A percentile compares a stretch with the other conserved stretches of the same genome.
These are phyloP conservation scores for Elasticomyces elasticus DNA, from an alignment of 495 filamentous ascomycete genomes.

Conservation along the genomic window DNA sequence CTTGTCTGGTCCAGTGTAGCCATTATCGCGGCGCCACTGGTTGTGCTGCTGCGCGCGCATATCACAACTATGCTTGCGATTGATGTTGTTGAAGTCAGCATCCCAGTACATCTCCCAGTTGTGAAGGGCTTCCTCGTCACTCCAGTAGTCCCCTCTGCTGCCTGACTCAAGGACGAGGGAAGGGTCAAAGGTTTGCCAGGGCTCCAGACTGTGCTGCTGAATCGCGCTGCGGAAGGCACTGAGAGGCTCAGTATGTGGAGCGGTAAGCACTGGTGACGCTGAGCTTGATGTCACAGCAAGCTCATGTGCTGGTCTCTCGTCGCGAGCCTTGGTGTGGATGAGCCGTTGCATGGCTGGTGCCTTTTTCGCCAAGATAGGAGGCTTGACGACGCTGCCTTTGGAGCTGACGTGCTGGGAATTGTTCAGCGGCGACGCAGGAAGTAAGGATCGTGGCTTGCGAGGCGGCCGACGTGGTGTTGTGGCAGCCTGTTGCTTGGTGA, in stretches of 20 bases:
- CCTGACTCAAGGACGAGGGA: too few species aligned
- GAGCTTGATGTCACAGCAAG: not conserved
- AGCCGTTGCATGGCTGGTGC: not conserved
- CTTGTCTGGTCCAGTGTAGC: not conserved
- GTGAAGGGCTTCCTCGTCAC: not conserved
- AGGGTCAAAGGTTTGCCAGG: too few species aligned
- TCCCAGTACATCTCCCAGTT: not conserved
- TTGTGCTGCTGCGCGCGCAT: not conserved
- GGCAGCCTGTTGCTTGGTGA: not conserved
- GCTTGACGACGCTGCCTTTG: not conserved
- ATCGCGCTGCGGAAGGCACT: too few species aligned
- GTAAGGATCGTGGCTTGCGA: not conserved
- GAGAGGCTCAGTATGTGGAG: not conserved
- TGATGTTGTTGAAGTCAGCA: not conserved
- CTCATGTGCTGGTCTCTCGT: too few species aligned
- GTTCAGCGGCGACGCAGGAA: not conserved
- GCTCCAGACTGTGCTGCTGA: too few species aligned
- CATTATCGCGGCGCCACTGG: not conserved
- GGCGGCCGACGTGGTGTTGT: not conserved
- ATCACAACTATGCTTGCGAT: not conserved
- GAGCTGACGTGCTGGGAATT: not conserved
- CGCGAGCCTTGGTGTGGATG: not conserved
- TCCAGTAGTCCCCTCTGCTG: too few species aligned
- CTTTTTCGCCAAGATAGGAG: not conserved
- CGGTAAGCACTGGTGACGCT: not conserved